Evolutionary conservation across 2,329 filamentous ascomycete species (phyloP), one percentile per base, ranked within the genome.

Genomic region (Aspergillus sp.): DNA sequence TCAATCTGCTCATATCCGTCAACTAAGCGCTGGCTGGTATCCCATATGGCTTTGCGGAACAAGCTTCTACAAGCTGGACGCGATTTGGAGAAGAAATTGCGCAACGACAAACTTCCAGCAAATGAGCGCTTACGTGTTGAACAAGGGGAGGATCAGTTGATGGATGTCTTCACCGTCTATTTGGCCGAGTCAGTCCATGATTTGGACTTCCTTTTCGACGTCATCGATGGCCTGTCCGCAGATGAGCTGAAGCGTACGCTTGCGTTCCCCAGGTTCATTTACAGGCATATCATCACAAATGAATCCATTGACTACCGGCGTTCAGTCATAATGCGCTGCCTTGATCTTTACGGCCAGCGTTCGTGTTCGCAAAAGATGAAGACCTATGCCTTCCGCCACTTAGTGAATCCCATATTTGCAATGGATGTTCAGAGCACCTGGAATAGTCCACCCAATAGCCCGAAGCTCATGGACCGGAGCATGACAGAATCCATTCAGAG

Each of bases 341-440:
- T 98, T 37, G 90, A 97, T 44, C 75, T 90, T 1, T 98, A 96
- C 63, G 84, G 87, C 6, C 81, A 83, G 39, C 88, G 85, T 59
- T 80, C 75, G 37, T 87, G 85, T 9, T 83, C 86, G 1, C 93
- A 96, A 66, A 90, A 86, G 71, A 88, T 88, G 36, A 98, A 98
- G 67, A 86, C 90, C 41, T 99, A 95, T 64, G 74, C 94, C 31
- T 83, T 98, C 61, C 89, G 89, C 62, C 84, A 95, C 63, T 78
- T 98, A 29, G 88, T 96, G 52, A 98, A 97, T 58, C 94, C 93
- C 0, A 95, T 97, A 33, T 81, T 99, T 43, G 90, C 91, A 3
- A 95, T 91, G 86, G 93, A 98, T 67, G 85, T 95, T 33, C 91
- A 93, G 80, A 82, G 85, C 26, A 85, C 86, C 46, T 93, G 88